phyloP scores from a whole-genome alignment of 257 asterid species.

The Solanum piurae region DNA sequence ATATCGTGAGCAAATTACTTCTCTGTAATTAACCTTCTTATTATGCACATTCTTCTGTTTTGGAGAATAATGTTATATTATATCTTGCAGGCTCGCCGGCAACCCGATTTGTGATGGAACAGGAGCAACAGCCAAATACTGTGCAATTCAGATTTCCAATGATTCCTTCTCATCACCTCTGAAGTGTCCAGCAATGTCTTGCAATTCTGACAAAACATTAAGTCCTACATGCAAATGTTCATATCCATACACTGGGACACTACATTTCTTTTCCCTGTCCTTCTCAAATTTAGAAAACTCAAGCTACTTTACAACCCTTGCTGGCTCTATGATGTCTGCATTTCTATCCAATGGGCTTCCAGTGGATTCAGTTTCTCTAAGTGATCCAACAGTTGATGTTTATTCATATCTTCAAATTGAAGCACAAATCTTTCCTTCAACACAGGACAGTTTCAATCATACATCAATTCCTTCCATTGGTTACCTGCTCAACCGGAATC shows the following conservation, averaged over 20 bases:
- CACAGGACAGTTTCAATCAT: slow-evolving; percentile 40
- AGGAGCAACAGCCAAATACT: slow-evolving; percentile 33
- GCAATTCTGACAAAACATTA: slow-evolving; percentile 31
- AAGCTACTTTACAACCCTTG: slow-evolving; percentile 42
- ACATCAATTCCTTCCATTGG: slow-evolving; percentile 46
- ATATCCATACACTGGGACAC: slow-evolving; percentile 62
- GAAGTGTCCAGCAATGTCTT: slow-evolving; percentile 35
- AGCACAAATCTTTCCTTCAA: slow-evolving; percentile 65
- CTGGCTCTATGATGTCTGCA: slow-evolving; percentile 32
- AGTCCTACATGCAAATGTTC: slow-evolving; percentile 64
- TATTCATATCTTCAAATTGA: slow-evolving; percentile 38
- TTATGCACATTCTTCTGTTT: background rate
- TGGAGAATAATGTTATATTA: background rate
- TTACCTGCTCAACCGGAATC: slow-evolving; percentile 63
- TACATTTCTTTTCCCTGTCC: slow-evolving; percentile 61
- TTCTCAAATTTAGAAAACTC: slow-evolving; percentile 56
- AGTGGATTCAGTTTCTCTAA: slow-evolving; percentile 48
- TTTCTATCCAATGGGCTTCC: slow-evolving; percentile 45
- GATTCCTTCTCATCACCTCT: slow-evolving; percentile 13
- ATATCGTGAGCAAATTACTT: slow-evolving; percentile 30
- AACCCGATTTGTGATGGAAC: slow-evolving; percentile 56
- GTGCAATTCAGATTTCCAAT: slow-evolving; percentile 16
- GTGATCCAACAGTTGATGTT: slow-evolving; percentile 33
- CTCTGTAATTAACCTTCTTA: background rate
- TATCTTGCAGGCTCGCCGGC: slow-evolving; percentile 40